A percentile compares a stretch with the other conserved stretches of the same genome.
These are phyloP conservation scores for Albugo candida DNA, from an alignment of 352 stramenopile genomes.

Conservation along the genomic window DNA sequence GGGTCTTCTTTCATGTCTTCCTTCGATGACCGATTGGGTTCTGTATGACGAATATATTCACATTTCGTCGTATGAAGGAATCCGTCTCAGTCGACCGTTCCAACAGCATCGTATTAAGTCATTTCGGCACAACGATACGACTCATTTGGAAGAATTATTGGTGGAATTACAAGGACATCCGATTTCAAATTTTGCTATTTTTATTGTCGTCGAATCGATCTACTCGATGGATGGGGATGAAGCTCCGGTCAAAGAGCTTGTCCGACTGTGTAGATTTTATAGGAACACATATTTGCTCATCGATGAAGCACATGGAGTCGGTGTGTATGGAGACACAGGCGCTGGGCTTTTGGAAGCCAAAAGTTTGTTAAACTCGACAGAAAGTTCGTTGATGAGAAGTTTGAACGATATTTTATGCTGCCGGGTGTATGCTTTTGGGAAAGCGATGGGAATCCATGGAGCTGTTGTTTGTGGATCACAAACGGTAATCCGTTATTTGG, in stretches of 20 bases:
- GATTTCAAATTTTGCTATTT: constrained; percentile 25
- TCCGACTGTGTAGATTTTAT: constrained; percentile 47
- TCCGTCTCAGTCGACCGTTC: constrained; percentile 69
- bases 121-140: constrained; percentile 87
- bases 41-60: constrained; percentile 94
- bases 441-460: constrained; percentile 91
- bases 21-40: constrained; percentile 77
- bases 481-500: constrained; percentile 83
- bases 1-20: constrained; percentile 84
- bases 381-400: constrained; percentile 31
- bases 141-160: constrained; percentile 56
- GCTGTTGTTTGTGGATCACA: constrained; percentile 83
- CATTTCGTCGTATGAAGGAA: constrained; percentile 91
- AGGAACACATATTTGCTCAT: constrained; percentile 81
- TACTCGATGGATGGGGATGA: constrained; percentile 98
- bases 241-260: constrained; percentile 78
- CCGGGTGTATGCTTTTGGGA: constrained; percentile 92
- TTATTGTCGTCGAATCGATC: constrained; percentile 94
- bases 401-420: constrained; percentile 81
- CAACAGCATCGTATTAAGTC: constrained; percentile 17
- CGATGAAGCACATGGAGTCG: constrained; percentile 92
- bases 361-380: constrained; percentile 50
- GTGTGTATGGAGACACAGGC: constrained; percentile 72
- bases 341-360: constrained; percentile 43
- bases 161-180: constrained; percentile 10